Conservation (phyloP, 345 rosid species). For the Ailanthus altissimus region DNA sequence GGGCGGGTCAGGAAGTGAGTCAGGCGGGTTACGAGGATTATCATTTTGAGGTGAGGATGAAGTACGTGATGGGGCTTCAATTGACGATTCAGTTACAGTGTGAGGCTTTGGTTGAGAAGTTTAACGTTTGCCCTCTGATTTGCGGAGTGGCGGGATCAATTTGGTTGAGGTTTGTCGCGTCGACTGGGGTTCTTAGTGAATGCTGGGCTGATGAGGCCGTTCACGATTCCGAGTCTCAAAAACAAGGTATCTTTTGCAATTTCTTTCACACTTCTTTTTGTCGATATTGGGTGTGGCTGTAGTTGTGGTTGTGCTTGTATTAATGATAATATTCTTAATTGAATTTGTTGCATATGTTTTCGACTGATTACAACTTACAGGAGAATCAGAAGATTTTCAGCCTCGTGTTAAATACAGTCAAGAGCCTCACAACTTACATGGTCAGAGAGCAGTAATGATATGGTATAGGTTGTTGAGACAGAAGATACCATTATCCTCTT, state of each 20-base stretch:
- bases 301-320: background rate
- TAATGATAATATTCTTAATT: background rate
- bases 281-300: background rate
- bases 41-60: conserved; percentile 60
- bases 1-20: conserved; percentile 19
- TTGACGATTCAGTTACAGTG: conserved; percentile 72
- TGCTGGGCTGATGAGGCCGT: conserved; percentile 63
- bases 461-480: conserved; percentile 60
- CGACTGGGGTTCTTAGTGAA: conserved; percentile 51
- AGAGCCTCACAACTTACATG: conserved; percentile 56
- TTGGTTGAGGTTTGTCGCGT: conserved; percentile 55
- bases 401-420: conserved; percentile 22
- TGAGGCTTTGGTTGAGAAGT: conserved; percentile 62
- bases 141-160: conserved; percentile 57
- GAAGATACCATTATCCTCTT: conserved; percentile 50
- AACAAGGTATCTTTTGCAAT: conserved; percentile 28
- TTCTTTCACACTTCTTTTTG: no score
- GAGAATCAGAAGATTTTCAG: conserved; percentile 34
- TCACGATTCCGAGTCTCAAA: conserved; percentile 52
- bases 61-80: conserved; percentile 69
- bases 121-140: conserved; percentile 61
- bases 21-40: conserved; percentile 50
- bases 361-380: conserved; percentile 27
- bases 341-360: background rate
- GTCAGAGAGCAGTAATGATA: conserved; percentile 62